phyloP scores from a whole-genome alignment of 768 basidiomycete species.

The Lyophyllum atratum region DNA sequence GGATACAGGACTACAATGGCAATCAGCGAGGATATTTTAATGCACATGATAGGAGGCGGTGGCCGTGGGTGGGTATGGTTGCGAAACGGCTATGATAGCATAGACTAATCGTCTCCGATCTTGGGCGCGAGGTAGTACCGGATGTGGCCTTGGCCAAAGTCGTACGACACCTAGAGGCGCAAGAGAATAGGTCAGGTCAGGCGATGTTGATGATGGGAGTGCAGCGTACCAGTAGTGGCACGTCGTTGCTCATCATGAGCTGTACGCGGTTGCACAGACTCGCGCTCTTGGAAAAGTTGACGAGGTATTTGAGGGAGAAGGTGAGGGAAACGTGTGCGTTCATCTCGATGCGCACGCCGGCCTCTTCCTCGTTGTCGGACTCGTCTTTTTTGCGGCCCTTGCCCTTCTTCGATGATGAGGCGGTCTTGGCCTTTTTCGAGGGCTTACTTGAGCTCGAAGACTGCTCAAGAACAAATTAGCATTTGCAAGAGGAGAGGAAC shows the following conservation, averaged over 20 bases:
- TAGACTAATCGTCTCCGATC: slow-evolving; percentile 70
- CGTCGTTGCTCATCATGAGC: slow-evolving; percentile 91
- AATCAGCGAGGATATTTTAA: neutral
- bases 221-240: slow-evolving; percentile 75
- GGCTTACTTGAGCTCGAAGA: slow-evolving; percentile 45
- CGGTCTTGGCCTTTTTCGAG: slow-evolving; percentile 45
- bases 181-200: too few species aligned
- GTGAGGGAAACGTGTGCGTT: slow-evolving; percentile 90
- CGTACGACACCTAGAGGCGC: slow-evolving; percentile 76
- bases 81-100: neutral
- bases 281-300: slow-evolving; percentile 93
- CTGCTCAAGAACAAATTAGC: slow-evolving; percentile 16
- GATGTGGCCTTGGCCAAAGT: slow-evolving; percentile 86
- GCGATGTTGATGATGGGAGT: neutral
- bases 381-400: slow-evolving; percentile 54
- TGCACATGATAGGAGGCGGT: neutral
- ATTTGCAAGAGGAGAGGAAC: neutral
- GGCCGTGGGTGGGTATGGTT: neutral
- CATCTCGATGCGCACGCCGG: slow-evolving; percentile 77
- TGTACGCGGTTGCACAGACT: slow-evolving; percentile 71
- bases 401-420: slow-evolving; percentile 42
- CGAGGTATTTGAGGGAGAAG: slow-evolving; percentile 95
- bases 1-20: neutral
- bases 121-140: slow-evolving; percentile 97
- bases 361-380: slow-evolving; percentile 51